Conservation (phyloP, 495 filamentous ascomycete species). For the Penicillium daleae region DNA sequence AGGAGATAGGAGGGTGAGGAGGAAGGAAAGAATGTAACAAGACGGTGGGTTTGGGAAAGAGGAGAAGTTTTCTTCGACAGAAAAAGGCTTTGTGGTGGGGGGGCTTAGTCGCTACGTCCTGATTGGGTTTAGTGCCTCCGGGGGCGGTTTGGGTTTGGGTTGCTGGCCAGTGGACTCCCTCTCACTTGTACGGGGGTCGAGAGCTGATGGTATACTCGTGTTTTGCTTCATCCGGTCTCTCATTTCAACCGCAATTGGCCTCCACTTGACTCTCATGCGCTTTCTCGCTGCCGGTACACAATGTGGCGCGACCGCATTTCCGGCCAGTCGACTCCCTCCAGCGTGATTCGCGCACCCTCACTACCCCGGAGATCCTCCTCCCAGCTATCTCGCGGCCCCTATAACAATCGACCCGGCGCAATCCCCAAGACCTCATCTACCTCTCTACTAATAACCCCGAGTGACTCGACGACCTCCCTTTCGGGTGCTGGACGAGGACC, state of each 20-base stretch:
- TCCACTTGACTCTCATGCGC: constrained; percentile 11
- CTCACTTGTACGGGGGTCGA: not conserved
- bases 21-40: constrained; percentile 20
- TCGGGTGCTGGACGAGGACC: constrained; percentile 60
- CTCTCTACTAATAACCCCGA: constrained; percentile 65
- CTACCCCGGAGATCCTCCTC: constrained; percentile 63
- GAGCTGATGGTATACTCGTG: not conserved
- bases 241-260: not conserved
- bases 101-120: constrained; percentile 42
- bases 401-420: constrained; percentile 59
- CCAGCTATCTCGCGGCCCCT: constrained; percentile 40
- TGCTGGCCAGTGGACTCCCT: not conserved
- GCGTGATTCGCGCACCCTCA: constrained; percentile 73
- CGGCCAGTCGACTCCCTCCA: constrained; percentile 67
- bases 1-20: constrained; percentile 12
- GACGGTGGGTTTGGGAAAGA: constrained; percentile 26
- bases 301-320: constrained; percentile 93
- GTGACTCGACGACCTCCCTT: constrained; percentile 75
- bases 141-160: constrained; percentile 11
- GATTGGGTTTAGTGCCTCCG: constrained; percentile 35
- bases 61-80: constrained; percentile 35
- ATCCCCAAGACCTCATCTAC: constrained; percentile 67
- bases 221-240: not conserved
- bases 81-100: constrained; percentile 47
- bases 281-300: constrained; percentile 16